Conservation (phyloP, 2,329 filamentous ascomycete species). For the Fusarium subtropicale region DNA sequence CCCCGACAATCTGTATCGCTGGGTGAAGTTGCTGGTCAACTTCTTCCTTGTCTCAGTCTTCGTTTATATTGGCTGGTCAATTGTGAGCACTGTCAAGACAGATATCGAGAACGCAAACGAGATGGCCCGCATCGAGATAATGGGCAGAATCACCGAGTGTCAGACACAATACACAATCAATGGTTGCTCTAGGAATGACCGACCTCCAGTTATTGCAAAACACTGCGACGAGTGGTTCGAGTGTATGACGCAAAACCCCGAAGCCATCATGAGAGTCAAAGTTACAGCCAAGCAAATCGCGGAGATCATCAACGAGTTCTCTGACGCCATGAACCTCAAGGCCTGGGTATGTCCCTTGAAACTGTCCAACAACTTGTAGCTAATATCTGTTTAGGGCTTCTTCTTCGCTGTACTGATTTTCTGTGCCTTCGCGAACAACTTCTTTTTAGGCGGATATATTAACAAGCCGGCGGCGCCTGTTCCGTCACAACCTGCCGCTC, state of each 20-base stretch:
- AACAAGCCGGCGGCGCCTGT: constrained; percentile 45
- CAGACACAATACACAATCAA: constrained; percentile 80
- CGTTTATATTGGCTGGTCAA: constrained; percentile 75
- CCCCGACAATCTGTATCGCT: constrained; percentile 69
- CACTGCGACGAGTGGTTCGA: constrained; percentile 84
- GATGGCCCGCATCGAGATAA: constrained; percentile 73
- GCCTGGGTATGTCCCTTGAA: constrained; percentile 60
- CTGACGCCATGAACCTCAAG: constrained; percentile 90
- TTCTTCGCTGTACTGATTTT: constrained; percentile 62
- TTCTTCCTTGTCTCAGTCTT: constrained; percentile 66
- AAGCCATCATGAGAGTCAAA: constrained; percentile 80
- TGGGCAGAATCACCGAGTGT: constrained; percentile 80
- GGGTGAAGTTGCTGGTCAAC: constrained; percentile 73
- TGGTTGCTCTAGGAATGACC: constrained; percentile 71
- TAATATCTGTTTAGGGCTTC: constrained; percentile 57
- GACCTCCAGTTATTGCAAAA: constrained; percentile 80
- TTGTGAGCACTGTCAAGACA: constrained; percentile 75
- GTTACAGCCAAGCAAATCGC: constrained; percentile 90
- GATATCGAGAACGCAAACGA: constrained; percentile 81
- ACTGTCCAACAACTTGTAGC: not conserved
- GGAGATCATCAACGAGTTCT: constrained; percentile 92
- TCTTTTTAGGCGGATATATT: constrained; percentile 56
- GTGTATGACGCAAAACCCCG: constrained; percentile 88
- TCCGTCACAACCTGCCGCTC: constrained; percentile 41
- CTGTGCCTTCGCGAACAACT: constrained; percentile 63